A percentile compares a stretch with the other conserved stretches of the same genome.
phyloP scores from a whole-genome alignment of 2,329 filamentous ascomycete genomes.

The Curvularia spicifera region DNA sequence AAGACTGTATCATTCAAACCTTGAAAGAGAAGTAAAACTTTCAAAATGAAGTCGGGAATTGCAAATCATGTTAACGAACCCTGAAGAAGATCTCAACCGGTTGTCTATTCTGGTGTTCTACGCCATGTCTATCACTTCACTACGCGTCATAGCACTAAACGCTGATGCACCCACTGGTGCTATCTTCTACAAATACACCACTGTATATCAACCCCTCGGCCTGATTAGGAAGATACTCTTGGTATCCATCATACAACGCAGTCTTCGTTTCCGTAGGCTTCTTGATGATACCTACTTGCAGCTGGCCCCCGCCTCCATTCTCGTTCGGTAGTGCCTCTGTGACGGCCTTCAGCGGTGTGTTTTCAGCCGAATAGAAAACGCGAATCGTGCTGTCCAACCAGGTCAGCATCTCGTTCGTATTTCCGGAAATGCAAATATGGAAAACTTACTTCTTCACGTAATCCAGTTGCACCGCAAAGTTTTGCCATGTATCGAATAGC shows the following conservation, averaged over 20 bases:
- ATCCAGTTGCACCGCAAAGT: constrained; percentile 36
- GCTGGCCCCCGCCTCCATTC: constrained; percentile 35
- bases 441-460: constrained; percentile 28
- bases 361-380: constrained; percentile 31
- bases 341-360: constrained; percentile 20
- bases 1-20: too few relatives aligned
- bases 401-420: constrained; percentile 7
- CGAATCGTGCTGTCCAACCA: constrained; percentile 29
- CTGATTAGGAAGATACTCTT: constrained; percentile 24
- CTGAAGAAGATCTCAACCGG: too few relatives aligned
- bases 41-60: too few relatives aligned
- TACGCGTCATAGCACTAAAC: background rate
- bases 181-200: constrained; percentile 42
- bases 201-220: constrained; percentile 41
- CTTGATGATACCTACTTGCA: constrained; percentile 40
- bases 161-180: constrained; percentile 30
- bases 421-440: background rate
- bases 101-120: background rate
- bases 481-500: constrained; percentile 29
- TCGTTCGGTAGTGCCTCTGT: constrained; percentile 27
- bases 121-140: background rate
- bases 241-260: constrained; percentile 37
- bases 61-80: too few relatives aligned
- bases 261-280: constrained; percentile 40
- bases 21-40: too few relatives aligned